Conservation (phyloP, 2,329 filamentous ascomycete genomes). For the Hypoxylon sp. region DNA sequence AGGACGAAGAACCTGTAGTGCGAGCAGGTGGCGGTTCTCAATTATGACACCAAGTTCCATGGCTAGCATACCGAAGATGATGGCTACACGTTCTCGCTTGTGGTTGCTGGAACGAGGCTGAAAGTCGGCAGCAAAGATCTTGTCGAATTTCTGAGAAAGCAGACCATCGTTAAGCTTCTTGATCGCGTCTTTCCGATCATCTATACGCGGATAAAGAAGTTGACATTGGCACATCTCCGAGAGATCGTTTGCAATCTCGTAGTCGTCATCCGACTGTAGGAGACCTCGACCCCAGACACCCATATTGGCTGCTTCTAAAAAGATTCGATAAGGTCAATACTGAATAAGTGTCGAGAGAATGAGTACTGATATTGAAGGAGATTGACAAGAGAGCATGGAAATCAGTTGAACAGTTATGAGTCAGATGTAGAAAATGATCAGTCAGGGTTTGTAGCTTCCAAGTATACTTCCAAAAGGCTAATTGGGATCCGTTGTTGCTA, state of each 20-base stretch:
- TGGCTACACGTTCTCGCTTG: slow-evolving; percentile 36
- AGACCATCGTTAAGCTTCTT: slow-evolving; percentile 39
- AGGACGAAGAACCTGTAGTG: slow-evolving; percentile 36
- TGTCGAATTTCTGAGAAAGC: slow-evolving; percentile 40
- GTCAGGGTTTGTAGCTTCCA: background rate
- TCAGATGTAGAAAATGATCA: background rate
- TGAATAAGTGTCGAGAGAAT: background rate
- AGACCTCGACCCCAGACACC: slow-evolving; percentile 44
- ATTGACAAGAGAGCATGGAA: background rate
- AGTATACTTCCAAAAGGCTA: background rate
- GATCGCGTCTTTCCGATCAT: slow-evolving; percentile 13
- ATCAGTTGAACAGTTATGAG: background rate
- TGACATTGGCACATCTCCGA: slow-evolving; percentile 34
- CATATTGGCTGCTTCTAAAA: slow-evolving; percentile 32
- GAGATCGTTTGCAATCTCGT: slow-evolving; percentile 40
- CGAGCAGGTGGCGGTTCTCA: slow-evolving; percentile 30
- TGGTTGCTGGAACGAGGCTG: slow-evolving; percentile 28
- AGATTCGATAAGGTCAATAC: background rate
- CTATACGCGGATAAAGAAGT: slow-evolving; percentile 11
- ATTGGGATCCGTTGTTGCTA: background rate
- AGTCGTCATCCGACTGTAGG: slow-evolving; percentile 46
- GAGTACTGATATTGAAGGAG: background rate
- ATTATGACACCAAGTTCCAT: slow-evolving; percentile 44
- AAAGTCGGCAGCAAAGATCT: slow-evolving; percentile 33
- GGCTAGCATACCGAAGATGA: slow-evolving; percentile 43